Conservation (phyloP, 139 green algal species). For the Coccomyxa sp. region DNA sequence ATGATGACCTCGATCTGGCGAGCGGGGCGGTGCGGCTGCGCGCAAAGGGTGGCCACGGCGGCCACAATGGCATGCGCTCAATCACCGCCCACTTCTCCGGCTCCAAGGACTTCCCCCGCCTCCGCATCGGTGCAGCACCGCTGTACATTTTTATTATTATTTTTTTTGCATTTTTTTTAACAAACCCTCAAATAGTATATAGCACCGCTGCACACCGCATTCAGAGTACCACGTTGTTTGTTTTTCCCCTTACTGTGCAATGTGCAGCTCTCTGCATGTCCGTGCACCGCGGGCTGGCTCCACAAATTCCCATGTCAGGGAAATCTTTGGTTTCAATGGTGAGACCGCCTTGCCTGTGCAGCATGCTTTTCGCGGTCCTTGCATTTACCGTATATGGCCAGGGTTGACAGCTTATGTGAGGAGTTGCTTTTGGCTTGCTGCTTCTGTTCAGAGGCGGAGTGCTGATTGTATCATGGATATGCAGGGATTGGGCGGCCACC, state of each 20-base stretch:
- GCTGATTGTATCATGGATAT: background rate
- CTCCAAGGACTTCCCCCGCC: constrained; percentile 63
- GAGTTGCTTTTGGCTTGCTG: background rate
- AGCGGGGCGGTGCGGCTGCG: constrained; percentile 57
- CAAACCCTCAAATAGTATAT: background rate
- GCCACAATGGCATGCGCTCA: constrained; percentile 91
- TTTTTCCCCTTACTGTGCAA: too few relatives aligned
- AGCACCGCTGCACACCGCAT: background rate
- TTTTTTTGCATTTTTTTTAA: background rate
- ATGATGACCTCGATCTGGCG: constrained; percentile 83
- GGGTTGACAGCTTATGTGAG: too few relatives aligned
- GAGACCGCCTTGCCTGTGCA: too few relatives aligned
- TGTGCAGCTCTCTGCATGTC: too few relatives aligned
- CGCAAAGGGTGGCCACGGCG: constrained; percentile 79
- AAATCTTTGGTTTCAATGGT: too few relatives aligned
- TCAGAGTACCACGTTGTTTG: too few relatives aligned
- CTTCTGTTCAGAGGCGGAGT: background rate
- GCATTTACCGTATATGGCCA: too few relatives aligned
- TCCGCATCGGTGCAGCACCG: constrained; percentile 56
- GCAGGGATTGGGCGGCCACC: constrained; percentile 73
- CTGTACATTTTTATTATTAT: background rate
- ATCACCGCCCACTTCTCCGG: constrained; percentile 72
- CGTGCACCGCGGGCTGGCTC: too few relatives aligned
- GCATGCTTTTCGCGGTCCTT: too few relatives aligned
- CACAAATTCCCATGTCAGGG: too few relatives aligned